Percentiles rank a stretch among this genome's conserved stretches.
Conservation (phyloP, 2,329 filamentous ascomycete genomes). For the Colletotrichum karsti region DNA sequence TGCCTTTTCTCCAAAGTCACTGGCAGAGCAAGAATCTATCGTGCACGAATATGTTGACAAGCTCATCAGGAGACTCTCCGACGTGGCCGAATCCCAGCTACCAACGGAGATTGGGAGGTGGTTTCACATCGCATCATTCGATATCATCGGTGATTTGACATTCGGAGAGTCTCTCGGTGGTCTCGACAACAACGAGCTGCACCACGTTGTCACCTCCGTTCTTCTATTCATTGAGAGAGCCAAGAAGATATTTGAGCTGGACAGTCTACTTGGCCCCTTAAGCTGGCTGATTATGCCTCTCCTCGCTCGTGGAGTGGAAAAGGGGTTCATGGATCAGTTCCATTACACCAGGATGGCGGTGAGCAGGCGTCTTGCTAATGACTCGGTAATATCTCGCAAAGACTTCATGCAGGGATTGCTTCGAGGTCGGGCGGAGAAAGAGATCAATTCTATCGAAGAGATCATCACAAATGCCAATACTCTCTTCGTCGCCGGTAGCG, state of each 20-base stretch:
- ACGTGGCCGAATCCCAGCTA: constrained; percentile 14
- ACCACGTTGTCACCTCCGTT: constrained; percentile 35
- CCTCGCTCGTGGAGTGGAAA: not conserved
- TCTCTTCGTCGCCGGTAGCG: constrained; percentile 38
- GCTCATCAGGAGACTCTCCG: constrained; percentile 30
- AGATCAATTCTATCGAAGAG: not conserved
- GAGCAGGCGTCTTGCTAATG: constrained; percentile 9
- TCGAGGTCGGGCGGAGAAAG: constrained; percentile 9
- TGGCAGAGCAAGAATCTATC: constrained; percentile 38
- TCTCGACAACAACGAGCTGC: constrained; percentile 32
- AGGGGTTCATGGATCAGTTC: not conserved
- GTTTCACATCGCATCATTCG: constrained; percentile 34
- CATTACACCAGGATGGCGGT: constrained; percentile 10
- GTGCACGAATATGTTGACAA: constrained; percentile 36
- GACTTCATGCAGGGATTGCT: constrained; percentile 31
- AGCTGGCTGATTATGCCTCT: not conserved
- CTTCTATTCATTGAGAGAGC: constrained; percentile 26
- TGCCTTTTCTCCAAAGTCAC: constrained; percentile 37
- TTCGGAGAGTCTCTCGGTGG: constrained; percentile 39
- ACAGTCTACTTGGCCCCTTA: not conserved
- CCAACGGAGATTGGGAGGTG: not conserved
- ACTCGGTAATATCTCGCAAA: constrained; percentile 3
- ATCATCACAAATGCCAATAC: not conserved
- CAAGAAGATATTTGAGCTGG: constrained; percentile 6
- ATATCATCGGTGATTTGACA: constrained; percentile 38